phyloP scores from a whole-genome alignment of 1,139 yeast genomes.

The Saccharomyces uvarum region DNA sequence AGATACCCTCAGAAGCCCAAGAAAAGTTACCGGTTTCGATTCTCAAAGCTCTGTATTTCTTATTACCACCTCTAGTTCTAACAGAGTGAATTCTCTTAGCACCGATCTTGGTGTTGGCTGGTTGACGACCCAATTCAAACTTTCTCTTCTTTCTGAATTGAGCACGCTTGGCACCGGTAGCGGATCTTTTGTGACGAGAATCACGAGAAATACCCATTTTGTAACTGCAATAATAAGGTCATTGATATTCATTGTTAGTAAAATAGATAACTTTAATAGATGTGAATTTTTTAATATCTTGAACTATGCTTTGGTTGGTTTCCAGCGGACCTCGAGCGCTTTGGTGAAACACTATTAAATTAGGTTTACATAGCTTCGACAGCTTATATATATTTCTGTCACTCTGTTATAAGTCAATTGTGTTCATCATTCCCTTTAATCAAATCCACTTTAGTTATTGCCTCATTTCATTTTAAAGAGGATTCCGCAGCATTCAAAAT shows the following conservation, averaged over 20 bases:
- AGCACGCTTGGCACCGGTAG: slow-evolving; percentile 99
- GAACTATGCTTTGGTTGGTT: neutral
- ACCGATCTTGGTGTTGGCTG: slow-evolving; percentile 99
- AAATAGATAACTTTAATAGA: neutral
- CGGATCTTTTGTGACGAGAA: slow-evolving; percentile 99
- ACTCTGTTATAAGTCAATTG: neutral
- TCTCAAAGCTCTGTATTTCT: slow-evolving; percentile 99
- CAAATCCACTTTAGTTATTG: neutral
- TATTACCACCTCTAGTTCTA: slow-evolving; percentile 99
- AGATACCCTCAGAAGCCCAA: slow-evolving; percentile 98
- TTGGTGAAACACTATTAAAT: neutral
- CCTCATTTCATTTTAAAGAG: neutral
- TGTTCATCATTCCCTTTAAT: neutral
- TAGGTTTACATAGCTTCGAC: neutral
- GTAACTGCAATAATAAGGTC: slow-evolving; percentile 14
- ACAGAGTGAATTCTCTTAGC: slow-evolving; percentile 97
- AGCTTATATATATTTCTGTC: neutral
- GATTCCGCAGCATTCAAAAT: neutral
- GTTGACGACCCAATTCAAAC: slow-evolving; percentile 99
- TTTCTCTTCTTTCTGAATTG: slow-evolving; percentile 99
- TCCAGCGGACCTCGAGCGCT: neutral
- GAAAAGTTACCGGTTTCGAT: slow-evolving; percentile 99
- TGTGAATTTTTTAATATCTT: neutral
- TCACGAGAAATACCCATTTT: slow-evolving; percentile 99
- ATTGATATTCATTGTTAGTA: neutral